These are phyloP conservation scores for Periglandula ipomoeae DNA, from an alignment of 2,329 filamentous ascomycete genomes.

Conservation along the genomic window DNA sequence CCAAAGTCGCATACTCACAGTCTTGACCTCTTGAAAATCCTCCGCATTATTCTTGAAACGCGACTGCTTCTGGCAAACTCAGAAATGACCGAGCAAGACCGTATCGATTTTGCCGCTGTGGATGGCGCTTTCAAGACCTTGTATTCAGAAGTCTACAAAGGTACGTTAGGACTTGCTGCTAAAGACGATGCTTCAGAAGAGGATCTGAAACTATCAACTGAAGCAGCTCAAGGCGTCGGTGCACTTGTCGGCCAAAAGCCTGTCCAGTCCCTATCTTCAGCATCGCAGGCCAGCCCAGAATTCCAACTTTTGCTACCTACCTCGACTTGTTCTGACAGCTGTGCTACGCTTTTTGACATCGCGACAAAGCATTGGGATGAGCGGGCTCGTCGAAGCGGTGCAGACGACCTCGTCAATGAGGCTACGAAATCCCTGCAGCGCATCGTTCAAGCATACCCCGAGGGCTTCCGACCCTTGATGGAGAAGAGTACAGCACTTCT, in stretches of 20 bases:
- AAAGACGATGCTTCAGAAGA: constrained; percentile 24
- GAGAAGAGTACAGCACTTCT: constrained; percentile 18
- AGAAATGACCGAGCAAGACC: constrained; percentile 25
- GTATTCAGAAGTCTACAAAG: constrained; percentile 34
- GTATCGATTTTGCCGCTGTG: constrained; percentile 26
- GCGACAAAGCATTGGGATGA: constrained; percentile 15
- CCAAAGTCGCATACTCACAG: constrained; percentile 41
- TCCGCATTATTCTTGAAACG: constrained; percentile 42
- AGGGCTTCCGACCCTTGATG: constrained; percentile 26
- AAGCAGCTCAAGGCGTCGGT: constrained; percentile 37
- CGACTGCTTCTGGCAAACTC: constrained; percentile 29
- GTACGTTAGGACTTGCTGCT: constrained; percentile 22
- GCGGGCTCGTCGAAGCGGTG: constrained; percentile 12
- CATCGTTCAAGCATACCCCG: constrained; percentile 25
- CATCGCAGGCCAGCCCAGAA: background rate
- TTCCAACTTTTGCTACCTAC: constrained; percentile 23
- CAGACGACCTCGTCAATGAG: constrained; percentile 32
- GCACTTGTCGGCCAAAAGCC: constrained; percentile 32
- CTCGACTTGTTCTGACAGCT: constrained; percentile 28
- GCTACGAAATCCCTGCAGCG: constrained; percentile 31
- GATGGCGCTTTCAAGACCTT: constrained; percentile 30
- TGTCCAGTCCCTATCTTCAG: background rate
- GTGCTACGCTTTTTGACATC: constrained; percentile 24
- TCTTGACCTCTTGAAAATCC: constrained; percentile 40
- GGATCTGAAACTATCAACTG: constrained; percentile 30